phyloP scores from a whole-genome alignment of 371 early-diverging fungal genomes.

The Haplosporangium sp. region DNA sequence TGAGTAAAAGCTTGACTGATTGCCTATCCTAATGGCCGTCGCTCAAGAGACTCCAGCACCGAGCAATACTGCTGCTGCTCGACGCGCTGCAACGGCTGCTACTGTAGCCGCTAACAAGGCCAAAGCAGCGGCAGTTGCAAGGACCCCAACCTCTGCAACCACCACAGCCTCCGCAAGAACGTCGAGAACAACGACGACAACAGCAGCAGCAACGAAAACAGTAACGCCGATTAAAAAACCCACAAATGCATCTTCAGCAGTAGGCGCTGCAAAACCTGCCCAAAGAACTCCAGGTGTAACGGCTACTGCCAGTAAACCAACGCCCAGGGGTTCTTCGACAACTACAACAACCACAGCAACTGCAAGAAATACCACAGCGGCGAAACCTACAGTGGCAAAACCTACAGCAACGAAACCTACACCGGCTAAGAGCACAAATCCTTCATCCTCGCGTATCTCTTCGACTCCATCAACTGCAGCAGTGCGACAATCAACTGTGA shows the following conservation, averaged over 20 bases:
- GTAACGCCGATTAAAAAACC: no score
- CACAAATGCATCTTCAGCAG: no score
- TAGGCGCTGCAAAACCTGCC: no score
- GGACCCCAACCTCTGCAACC: background rate
- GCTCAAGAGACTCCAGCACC: conserved; percentile 15
- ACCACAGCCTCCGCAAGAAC: background rate
- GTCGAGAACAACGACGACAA: conserved; percentile 39
- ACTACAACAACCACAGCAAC: background rate
- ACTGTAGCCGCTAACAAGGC: conserved; percentile 19
- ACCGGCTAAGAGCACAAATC: conserved; percentile 11
- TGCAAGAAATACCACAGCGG: background rate
- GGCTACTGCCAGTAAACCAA: no score
- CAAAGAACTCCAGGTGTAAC: no score
- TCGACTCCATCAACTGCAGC: no score
- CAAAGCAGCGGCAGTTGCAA: conserved; percentile 4
- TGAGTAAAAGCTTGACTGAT: background rate
- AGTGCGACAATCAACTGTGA: no score
- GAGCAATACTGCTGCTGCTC: conserved; percentile 14
- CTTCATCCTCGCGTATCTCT: no score
- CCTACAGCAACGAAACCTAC: conserved; percentile 16
- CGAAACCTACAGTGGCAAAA: conserved; percentile 13
- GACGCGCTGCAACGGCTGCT: conserved; percentile 27
- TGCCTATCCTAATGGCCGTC: conserved; percentile 17
- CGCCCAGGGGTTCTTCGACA: conserved; percentile 1
- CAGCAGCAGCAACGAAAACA: conserved; percentile 6